Conservation (phyloP, 2,329 filamentous ascomycete genomes). For the Coniella lustricola region DNA sequence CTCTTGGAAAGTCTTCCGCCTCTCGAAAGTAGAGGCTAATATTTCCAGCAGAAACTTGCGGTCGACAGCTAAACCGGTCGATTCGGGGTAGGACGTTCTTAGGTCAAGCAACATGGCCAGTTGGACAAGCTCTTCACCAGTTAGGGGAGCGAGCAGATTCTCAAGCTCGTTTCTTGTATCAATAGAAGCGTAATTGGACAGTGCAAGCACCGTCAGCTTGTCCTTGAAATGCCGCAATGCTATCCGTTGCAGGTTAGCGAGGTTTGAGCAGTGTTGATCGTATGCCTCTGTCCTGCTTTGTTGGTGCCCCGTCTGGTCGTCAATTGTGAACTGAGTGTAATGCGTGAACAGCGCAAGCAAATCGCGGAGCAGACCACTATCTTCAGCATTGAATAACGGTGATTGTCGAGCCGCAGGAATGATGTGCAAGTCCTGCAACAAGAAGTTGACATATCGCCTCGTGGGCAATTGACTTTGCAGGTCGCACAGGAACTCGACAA, state of each 20-base stretch:
- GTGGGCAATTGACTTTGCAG: slow-evolving; percentile 91
- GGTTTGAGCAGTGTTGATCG: slow-evolving; percentile 66
- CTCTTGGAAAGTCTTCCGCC: slow-evolving; percentile 76
- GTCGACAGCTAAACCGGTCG: slow-evolving; percentile 55
- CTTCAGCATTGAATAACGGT: slow-evolving; percentile 66
- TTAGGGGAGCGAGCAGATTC: slow-evolving; percentile 63
- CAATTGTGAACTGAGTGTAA: slow-evolving; percentile 81
- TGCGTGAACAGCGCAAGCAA: slow-evolving; percentile 74
- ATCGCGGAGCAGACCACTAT: slow-evolving; percentile 72
- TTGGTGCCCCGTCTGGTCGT: slow-evolving; percentile 81
- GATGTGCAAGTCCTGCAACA: slow-evolving; percentile 80
- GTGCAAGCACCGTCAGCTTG: slow-evolving; percentile 81
- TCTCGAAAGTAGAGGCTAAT: slow-evolving; percentile 68
- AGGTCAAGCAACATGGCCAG: slow-evolving; percentile 69
- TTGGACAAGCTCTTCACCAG: slow-evolving; percentile 64
- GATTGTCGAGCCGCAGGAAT: slow-evolving; percentile 72
- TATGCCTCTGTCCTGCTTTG: slow-evolving; percentile 66
- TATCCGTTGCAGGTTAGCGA: slow-evolving; percentile 74
- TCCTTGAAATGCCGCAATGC: slow-evolving; percentile 78
- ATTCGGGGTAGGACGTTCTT: slow-evolving; percentile 72
- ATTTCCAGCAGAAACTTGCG: slow-evolving; percentile 63
- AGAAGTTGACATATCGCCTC: slow-evolving; percentile 82
- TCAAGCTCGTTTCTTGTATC: slow-evolving; percentile 73
- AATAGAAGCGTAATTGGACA: slow-evolving; percentile 89
- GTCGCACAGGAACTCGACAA: slow-evolving; percentile 84